Percentiles rank a stretch among this genome's conserved stretches.
Evolutionary conservation across 129 eudicot species (phyloP).

Genomic region (Saposhnikovia divaricata): DNA sequence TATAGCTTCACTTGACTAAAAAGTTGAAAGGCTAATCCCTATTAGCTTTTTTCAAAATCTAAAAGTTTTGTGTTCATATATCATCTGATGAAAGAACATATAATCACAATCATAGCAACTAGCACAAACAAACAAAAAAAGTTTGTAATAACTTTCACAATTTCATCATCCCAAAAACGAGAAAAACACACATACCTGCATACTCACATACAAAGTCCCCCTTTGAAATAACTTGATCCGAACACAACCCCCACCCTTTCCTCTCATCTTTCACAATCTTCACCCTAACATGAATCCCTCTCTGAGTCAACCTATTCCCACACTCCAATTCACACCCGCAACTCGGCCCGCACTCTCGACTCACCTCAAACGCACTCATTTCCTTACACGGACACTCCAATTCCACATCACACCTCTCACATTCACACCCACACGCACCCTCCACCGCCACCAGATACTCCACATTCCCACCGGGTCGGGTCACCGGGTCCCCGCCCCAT

Average conservation of each 20-base stretch:
- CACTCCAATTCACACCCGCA: constrained; percentile 52
- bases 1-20: background rate
- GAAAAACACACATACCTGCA: constrained; percentile 45
- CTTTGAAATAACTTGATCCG: constrained; percentile 35
- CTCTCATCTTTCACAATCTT: constrained; percentile 48
- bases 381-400: constrained; percentile 41
- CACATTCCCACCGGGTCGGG: constrained; percentile 17
- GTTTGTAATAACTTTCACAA: no score
- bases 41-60: background rate
- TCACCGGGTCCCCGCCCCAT: constrained; percentile 40
- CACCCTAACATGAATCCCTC: constrained; percentile 41
- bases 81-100: no score
- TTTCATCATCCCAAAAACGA: background rate
- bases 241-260: constrained; percentile 83
- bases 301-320: constrained; percentile 48
- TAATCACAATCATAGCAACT: background rate
- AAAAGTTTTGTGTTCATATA: background rate
- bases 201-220: constrained; percentile 82
- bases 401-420: constrained; percentile 32
- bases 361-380: constrained; percentile 25
- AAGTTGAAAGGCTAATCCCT: background rate
- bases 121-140: no score
- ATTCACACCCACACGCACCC: constrained; percentile 43
- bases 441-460: constrained; percentile 15
- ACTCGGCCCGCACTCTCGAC: constrained; percentile 69